Base-by-base conservation (phyloP, 108 stramenopile species). In the Conticribra weissflogii region DNA sequence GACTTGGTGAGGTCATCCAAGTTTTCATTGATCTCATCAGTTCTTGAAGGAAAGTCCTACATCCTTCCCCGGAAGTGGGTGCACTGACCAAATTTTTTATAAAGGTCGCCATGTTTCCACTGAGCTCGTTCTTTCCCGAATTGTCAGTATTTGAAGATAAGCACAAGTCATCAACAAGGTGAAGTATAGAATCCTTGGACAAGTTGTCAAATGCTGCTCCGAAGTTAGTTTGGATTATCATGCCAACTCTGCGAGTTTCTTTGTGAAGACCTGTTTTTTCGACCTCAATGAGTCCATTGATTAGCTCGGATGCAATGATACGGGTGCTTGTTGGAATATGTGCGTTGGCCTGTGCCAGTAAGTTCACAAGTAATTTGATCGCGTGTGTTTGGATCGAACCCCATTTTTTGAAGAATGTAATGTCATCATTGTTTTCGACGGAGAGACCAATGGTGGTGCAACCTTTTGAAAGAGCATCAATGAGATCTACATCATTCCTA, bases 171-270 rank as follows among this genome's bases (percentile, higher is more conserved):
- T 55, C 47, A 24, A 75, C 54, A 28, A 78, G 59, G 5, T 28
- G 45, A 24, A 36, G 49, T 24, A 78, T 9, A 51, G 65, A 63
- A 45, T 66, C 70, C 16, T 34, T 48, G 27, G 77, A 55, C 57
- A 71, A 51, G 0, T 61, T 34, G 66, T 71, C 54, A 29, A 78
- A 41, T 31, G 70, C 48, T 59, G 68, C 30, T 16, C 68, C 68
- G 17, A 57, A 64, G 18, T 57, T 27, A 29, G 27, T 0, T 21
- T 65, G 58, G 15, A 66, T 46, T 25, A 48, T 15, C 12, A 54
- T 36, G 23, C 23, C 19, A 16, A n/a, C n/a, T 9, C 44, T 21
- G 50, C 1, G 7, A 32, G 45, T 60, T 41, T 28, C 32, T 44
- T 44, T 63, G 54, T 68, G 50, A 14, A 31, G 49, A 17, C 66